phyloP scores from a whole-genome alignment of 768 basidiomycete species.

The Gloeophyllum trabeum region DNA sequence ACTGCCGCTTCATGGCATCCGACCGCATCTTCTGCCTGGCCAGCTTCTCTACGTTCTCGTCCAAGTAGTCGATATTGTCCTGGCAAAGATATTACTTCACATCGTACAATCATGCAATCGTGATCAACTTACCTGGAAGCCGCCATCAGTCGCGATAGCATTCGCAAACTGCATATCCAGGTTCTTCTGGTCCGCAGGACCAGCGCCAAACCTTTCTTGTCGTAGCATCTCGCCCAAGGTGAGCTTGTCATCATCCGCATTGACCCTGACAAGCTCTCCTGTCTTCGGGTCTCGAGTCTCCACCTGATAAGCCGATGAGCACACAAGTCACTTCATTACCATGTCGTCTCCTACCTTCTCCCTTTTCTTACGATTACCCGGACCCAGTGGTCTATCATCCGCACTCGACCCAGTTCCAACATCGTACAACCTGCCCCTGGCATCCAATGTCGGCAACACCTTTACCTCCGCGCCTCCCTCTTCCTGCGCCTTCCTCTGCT shows the following conservation, averaged over 20 bases:
- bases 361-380: constrained; percentile 75
- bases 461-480: constrained; percentile 53
- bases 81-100: constrained; percentile 16
- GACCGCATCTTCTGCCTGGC: constrained; percentile 92
- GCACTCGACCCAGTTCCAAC: constrained; percentile 76
- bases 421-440: constrained; percentile 78
- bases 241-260: constrained; percentile 81
- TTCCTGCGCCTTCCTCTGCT: constrained; percentile 38
- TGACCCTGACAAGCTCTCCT: constrained; percentile 80
- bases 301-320: constrained; percentile 30
- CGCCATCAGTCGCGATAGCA: constrained; percentile 80
- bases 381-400: constrained; percentile 35
- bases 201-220: constrained; percentile 85
- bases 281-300: constrained; percentile 88
- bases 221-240: constrained; percentile 88
- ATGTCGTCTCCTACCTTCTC: constrained; percentile 41
- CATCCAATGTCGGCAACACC: constrained; percentile 85
- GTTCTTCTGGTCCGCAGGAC: constrained; percentile 84
- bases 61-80: constrained; percentile 90
- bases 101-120: background rate
- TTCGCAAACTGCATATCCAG: constrained; percentile 83
- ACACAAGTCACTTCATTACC: too few species aligned
- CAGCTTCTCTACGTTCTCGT: constrained; percentile 91
- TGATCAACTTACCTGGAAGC: constrained; percentile 54
- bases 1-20: constrained; percentile 93